phyloP scores from a whole-genome alignment of 768 basidiomycete species.

The Mycena capillaripes region DNA sequence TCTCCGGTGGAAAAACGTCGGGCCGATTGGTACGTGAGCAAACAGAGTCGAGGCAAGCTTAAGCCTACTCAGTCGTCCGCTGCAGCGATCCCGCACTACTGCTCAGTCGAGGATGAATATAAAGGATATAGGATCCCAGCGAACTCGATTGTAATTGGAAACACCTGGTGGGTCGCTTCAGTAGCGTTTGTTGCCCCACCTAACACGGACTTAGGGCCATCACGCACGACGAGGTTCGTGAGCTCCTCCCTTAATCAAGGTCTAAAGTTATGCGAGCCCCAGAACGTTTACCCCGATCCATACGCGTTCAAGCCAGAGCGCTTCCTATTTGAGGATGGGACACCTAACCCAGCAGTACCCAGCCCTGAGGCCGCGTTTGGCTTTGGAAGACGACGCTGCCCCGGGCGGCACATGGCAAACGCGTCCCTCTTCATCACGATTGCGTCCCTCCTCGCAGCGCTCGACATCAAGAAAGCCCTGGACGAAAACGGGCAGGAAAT shows the following conservation, averaged over 20 bases:
- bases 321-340: constrained; percentile 7
- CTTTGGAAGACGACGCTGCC: constrained; percentile 29
- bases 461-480: constrained; percentile 10
- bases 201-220: background rate
- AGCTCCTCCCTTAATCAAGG: background rate
- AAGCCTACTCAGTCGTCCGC: too few relatives aligned
- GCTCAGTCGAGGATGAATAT: background rate
- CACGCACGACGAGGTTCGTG: background rate
- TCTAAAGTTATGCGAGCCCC: background rate
- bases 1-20: constrained; percentile 2
- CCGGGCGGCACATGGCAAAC: constrained; percentile 3
- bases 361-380: constrained; percentile 9
- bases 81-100: background rate
- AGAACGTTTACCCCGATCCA: constrained; percentile 20
- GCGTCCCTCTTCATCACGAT: constrained; percentile 1
- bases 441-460: background rate
- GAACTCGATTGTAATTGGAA: constrained; percentile 3
- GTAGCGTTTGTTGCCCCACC: too few relatives aligned
- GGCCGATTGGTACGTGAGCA: background rate
- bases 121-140: constrained; percentile 8
- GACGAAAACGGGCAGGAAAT: background rate
- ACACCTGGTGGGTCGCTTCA: constrained; percentile 1
- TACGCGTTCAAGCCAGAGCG: constrained; percentile 20
- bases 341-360: background rate
- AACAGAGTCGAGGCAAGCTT: background rate